Evolutionary conservation across 768 basidiomycete species (phyloP), one percentile per base, ranked within the genome.

Genomic region (Podaxis sp.): DNA sequence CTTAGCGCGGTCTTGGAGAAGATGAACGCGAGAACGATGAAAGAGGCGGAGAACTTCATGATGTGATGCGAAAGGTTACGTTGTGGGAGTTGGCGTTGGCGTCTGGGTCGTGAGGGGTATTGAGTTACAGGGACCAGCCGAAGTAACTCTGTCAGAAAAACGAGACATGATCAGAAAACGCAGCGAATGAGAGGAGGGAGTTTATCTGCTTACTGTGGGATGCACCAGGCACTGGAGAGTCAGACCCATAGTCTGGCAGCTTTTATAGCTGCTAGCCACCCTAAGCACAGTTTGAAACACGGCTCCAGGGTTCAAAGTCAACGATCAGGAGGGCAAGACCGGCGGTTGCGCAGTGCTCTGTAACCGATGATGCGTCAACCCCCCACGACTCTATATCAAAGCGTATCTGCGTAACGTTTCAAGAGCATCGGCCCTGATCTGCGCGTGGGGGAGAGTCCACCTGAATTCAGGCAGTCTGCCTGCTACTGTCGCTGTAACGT

Each of bases 31-130:
- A 58, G 46, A 11, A 50, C 35, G 6, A 58, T 36, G 35, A 58
- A 50, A 14, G 47, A 37, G n/a, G 46, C 18, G n/a, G 57, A 48
- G 36, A 50, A 58, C 47, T 58, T 58, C 57, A 58, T 58, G 25
- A 27, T 55, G 32, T 2, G 32, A 32, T 9, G 32, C 1, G 1
- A 32, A 23, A n/a, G 36, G 23, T 48, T 27, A 3, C 23, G 21
- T 48, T 23, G 4, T 40, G 16, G 46, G 21, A 0, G 14, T 48
- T 48, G 13, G 23, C 23, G 23, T 23, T 23, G 23, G 5, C 21
- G 21, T 35, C 4, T n/a, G n/a, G 16, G 35, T 36, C 14, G 16
- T n/a, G 16, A 53, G 32, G 35, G 14, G 2, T 32, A 25, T 5
- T 5, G 5, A 55, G 37, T 42, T 55, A 55, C 54, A 42, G 27